Evolutionary conservation across 2,329 filamentous ascomycete genomes (phyloP).

Genomic region (Mollisiaceae sp.): DNA sequence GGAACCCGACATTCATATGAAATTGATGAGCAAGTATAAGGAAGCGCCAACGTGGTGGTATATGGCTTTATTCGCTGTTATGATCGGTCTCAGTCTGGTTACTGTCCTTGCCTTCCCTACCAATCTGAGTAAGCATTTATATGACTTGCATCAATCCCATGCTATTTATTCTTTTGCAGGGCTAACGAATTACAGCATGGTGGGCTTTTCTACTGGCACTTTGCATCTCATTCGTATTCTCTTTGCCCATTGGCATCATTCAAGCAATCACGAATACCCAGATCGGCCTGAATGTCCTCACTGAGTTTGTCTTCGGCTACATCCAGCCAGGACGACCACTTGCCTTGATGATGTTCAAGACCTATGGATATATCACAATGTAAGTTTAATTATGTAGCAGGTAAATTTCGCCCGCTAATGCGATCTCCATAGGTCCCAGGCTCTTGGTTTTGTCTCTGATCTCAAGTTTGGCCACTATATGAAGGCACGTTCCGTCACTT

Average conservation of each 20-base stretch:
- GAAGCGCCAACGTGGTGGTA: slow-evolving; percentile 65
- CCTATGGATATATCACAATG: slow-evolving; percentile 73
- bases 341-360: slow-evolving; percentile 81
- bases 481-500: slow-evolving; percentile 43
- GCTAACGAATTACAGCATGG: slow-evolving; percentile 33
- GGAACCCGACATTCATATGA: slow-evolving; percentile 55
- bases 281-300: slow-evolving; percentile 71
- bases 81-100: slow-evolving; percentile 49
- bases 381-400: slow-evolving; percentile 73
- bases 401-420: slow-evolving; percentile 34
- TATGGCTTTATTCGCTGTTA: slow-evolving; percentile 38
- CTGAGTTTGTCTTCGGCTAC: slow-evolving; percentile 76
- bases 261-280: slow-evolving; percentile 73
- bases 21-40: slow-evolving; percentile 61
- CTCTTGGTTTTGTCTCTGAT: slow-evolving; percentile 52
- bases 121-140: slow-evolving; percentile 18
- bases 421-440: slow-evolving; percentile 43
- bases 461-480: slow-evolving; percentile 58
- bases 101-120: slow-evolving; percentile 50
- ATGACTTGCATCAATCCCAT: not conserved
- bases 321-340: slow-evolving; percentile 73
- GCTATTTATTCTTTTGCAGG: not conserved
- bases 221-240: slow-evolving; percentile 65
- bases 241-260: slow-evolving; percentile 72
- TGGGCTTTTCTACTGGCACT: slow-evolving; percentile 75